Evolutionary conservation across 164 flowering plant species (phyloP).

Genomic region (Nymphaea thermarum): DNA sequence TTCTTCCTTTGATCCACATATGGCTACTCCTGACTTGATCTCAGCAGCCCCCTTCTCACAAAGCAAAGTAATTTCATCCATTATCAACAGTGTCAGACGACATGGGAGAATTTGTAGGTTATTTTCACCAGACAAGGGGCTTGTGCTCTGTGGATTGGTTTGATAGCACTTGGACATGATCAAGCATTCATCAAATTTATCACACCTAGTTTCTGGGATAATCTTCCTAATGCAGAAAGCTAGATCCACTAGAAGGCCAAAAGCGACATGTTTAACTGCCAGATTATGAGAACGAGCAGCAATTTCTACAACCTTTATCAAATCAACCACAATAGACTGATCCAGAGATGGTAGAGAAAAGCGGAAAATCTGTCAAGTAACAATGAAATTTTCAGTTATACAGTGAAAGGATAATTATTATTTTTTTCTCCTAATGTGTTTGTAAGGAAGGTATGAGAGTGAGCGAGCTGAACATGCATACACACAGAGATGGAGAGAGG

Average conservation of each 20-base stretch:
- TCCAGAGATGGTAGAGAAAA: constrained; percentile 16
- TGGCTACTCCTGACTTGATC: background rate
- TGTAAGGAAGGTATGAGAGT: too few species aligned
- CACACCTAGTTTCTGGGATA: constrained; percentile 4
- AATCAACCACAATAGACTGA: constrained; percentile 22
- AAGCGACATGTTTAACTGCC: constrained; percentile 25
- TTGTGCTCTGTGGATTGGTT: background rate
- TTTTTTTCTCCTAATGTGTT: too few species aligned
- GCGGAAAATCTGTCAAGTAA: constrained; percentile 32
- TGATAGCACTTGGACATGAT: background rate
- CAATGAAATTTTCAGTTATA: constrained; percentile 1
- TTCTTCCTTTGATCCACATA: too few species aligned
- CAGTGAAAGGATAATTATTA: constrained; percentile 4
- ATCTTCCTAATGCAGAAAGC: constrained; percentile 16
- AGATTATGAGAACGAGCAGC: constrained; percentile 24
- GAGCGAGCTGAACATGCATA: background rate
- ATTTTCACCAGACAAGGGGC: constrained; percentile 9
- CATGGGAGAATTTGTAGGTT: constrained; percentile 14
- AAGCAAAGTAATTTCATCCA: constrained; percentile 20
- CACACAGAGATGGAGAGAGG: background rate
- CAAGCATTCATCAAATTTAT: background rate
- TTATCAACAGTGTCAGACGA: constrained; percentile 21
- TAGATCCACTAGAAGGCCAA: constrained; percentile 30
- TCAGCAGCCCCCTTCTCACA: background rate
- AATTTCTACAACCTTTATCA: constrained; percentile 23